Evolutionary conservation across 257 asterid species (phyloP), one percentile per base, ranked within the genome.

Genomic region (Nicotiana attenuata): DNA sequence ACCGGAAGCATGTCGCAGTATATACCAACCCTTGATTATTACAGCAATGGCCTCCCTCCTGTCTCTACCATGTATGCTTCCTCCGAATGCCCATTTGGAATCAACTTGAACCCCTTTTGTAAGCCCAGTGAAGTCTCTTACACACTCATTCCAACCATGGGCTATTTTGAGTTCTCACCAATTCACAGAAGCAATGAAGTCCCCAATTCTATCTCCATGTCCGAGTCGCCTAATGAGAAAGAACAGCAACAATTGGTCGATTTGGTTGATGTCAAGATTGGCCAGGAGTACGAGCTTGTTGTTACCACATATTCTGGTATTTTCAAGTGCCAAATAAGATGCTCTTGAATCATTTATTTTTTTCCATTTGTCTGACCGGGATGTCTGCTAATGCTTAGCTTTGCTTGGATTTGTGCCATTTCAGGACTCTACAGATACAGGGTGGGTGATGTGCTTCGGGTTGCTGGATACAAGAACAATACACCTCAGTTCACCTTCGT

Each of bases 1-100:
- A 80, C 63, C 8, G 83, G 77, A 67, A 80, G 45, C 55, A 80
- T 80, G 83, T 45, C 83, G 16, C 83, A 80, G 13, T 80, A 65
- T 56, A 33, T 59, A 17, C 81, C 81, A 3, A 59, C 71, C 33
- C 33, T 78, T 29, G 71, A 78, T 2, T 63, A 61, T 14, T 65
- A 69, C 33, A 41, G 57, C 77, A 69, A 69, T 0, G 13, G 56
- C 77, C n/a, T 69, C 57, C 57, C 77, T 19, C 81, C 59, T 57
- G 68, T 78, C 29, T 33, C 31, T 78, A n/a, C 55, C 53, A 33
- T 0, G 3, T 78, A 78, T 79, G 19, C 6, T 63, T 63, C 77
- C 77, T 69, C 77, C 0, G 57, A 69, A 1, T 38, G 57, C 77
- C 0, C 0, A 33, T 38, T 69, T n/a, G 77, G 33, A 41, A 20